A percentile compares a stretch with the other conserved stretches of the same genome.
Evolutionary conservation across 148 eudicot genomes (phyloP).

Genomic region (Polygonum aviculare): DNA sequence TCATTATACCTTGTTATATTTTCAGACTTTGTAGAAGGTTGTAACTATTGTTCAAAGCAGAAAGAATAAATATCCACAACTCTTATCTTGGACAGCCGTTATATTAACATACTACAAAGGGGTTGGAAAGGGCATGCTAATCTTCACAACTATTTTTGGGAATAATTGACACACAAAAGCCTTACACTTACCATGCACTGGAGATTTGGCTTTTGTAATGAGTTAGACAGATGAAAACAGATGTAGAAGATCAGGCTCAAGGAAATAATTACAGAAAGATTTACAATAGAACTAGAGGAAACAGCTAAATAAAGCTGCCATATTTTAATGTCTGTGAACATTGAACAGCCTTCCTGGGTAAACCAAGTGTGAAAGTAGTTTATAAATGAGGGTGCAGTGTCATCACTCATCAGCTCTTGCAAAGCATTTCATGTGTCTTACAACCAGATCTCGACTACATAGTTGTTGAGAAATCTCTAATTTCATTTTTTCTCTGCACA

Average conservation of each 20-base stretch:
- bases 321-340: conserved; percentile 2
- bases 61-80: background rate
- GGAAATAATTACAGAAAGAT: background rate
- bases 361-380: background rate
- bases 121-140: background rate
- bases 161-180: background rate
- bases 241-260: background rate
- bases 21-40: background rate
- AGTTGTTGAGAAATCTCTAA: conserved; percentile 3
- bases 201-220: background rate
- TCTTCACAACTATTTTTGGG: background rate
- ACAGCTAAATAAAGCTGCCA: background rate
- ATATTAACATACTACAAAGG: no score
- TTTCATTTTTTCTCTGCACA: conserved; percentile 26
- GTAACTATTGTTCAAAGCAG: background rate
- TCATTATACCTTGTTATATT: background rate
- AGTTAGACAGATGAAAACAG: background rate
- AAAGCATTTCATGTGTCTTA: background rate
- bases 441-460: background rate
- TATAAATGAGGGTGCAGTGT: background rate
- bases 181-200: background rate
- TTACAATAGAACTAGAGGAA: background rate
- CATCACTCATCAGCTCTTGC: conserved; percentile 7
- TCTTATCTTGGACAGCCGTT: background rate
- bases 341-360: background rate